A percentile compares a stretch with the other conserved stretches of the same genome.
Evolutionary conservation across 2,329 filamentous ascomycete species (phyloP).

Genomic region (Xylariaceae sp.): DNA sequence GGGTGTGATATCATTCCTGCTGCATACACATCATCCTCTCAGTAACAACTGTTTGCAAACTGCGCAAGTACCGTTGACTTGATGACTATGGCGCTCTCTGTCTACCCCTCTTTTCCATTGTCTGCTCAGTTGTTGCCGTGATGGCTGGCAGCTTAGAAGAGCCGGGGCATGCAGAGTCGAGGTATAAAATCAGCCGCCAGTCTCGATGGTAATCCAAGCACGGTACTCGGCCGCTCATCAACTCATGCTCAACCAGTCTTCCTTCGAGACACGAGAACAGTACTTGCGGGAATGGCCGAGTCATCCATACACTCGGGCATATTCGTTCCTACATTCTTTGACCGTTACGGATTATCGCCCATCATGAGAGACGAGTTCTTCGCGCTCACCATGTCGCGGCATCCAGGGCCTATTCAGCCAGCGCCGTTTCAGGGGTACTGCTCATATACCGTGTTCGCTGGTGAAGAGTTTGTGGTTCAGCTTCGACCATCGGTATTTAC

Average conservation of each 20-base stretch:
- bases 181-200: not conserved
- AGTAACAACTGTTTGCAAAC: conserved; percentile 7
- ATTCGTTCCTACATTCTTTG: conserved; percentile 26
- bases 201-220: not conserved
- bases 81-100: conserved; percentile 4
- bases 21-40: not conserved
- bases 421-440: conserved; percentile 45
- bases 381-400: conserved; percentile 31
- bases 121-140: not conserved
- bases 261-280: too few relatives aligned
- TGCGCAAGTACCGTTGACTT: not conserved
- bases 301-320: conserved; percentile 27
- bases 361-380: conserved; percentile 31
- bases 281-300: conserved; percentile 17
- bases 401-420: conserved; percentile 31
- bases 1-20: conserved; percentile 14
- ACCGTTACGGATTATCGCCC: conserved; percentile 27
- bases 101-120: conserved; percentile 12
- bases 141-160: not conserved
- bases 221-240: not conserved
- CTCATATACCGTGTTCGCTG: conserved; percentile 44
- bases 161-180: not conserved
- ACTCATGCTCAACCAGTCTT: too few relatives aligned
- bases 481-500: conserved; percentile 42
- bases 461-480: conserved; percentile 39